These are phyloP conservation scores for Candida tunisiensis DNA, from an alignment of 1,139 yeast genomes.

Conservation along the genomic window DNA sequence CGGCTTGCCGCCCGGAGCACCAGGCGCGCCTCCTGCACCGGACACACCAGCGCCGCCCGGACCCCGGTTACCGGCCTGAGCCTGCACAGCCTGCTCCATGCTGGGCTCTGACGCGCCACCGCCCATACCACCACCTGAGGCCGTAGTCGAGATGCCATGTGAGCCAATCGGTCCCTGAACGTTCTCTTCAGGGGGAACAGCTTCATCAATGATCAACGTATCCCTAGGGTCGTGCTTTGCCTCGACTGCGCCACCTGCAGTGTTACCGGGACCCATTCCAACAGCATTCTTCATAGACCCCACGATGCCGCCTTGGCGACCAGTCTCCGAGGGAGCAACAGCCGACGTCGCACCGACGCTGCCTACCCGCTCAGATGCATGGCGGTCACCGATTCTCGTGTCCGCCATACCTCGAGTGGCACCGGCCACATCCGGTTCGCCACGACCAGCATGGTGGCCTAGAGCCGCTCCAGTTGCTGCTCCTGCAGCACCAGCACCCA, in stretches of 20 bases:
- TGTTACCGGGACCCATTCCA: slow-evolving; percentile 1
- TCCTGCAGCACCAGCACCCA: too few relatives aligned
- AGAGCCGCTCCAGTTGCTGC: slow-evolving; percentile 2
- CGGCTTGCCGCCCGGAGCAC: not conserved
- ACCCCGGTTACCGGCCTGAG: not conserved
- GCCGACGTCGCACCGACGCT: too few relatives aligned
- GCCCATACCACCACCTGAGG: slow-evolving; percentile 1
- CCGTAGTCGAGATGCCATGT: slow-evolving; percentile 1
- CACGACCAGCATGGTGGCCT: not conserved
- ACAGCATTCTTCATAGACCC: slow-evolving; percentile 1
- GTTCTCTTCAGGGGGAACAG: slow-evolving; percentile 2
- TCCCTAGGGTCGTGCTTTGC: too few relatives aligned
- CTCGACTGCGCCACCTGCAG: too few relatives aligned
- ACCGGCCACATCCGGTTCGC: slow-evolving; percentile 2
- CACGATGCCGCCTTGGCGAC: slow-evolving; percentile 1
- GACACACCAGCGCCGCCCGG: not conserved
- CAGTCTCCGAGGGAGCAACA: not conserved
- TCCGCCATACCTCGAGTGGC: slow-evolving; percentile 1
- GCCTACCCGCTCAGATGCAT: too few relatives aligned
- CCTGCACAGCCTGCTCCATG: not conserved
- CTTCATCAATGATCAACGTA: too few relatives aligned
- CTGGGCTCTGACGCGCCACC: not conserved
- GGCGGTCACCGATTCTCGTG: too few relatives aligned
- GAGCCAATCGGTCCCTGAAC: slow-evolving; percentile 1
- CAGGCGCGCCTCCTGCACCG: not conserved